Conservation (phyloP, 2,329 filamentous ascomycete genomes). For the Didymella pomorum region DNA sequence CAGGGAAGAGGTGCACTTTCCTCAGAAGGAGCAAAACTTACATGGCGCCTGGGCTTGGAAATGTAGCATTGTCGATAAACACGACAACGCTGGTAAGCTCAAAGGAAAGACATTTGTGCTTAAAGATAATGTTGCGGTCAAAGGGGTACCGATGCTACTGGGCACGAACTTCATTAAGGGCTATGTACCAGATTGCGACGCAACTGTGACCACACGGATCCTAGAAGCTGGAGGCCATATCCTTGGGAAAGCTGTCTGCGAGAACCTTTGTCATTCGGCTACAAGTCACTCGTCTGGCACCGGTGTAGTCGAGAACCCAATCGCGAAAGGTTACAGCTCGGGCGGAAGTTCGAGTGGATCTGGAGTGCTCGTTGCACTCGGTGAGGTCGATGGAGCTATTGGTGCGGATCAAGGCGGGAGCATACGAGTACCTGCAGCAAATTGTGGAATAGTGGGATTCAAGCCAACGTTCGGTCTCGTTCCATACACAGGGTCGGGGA, state of each 20-base stretch:
- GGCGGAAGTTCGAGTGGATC: conserved; percentile 61
- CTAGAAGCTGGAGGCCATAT: conserved; percentile 41
- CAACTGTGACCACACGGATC: conserved; percentile 42
- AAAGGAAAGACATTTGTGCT: conserved; percentile 46
- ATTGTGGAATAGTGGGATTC: conserved; percentile 39
- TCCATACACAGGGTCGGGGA: conserved; percentile 59
- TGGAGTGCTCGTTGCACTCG: conserved; percentile 56
- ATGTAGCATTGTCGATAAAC: conserved; percentile 48
- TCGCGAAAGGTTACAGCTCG: conserved; percentile 55
- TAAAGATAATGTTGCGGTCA: conserved; percentile 47
- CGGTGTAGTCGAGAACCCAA: conserved; percentile 59
- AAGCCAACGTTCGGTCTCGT: conserved; percentile 59
- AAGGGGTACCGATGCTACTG: conserved; percentile 43
- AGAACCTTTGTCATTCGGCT: conserved; percentile 44
- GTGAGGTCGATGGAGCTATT: conserved; percentile 56
- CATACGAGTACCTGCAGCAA: conserved; percentile 56
- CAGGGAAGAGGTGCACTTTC: conserved; percentile 46
- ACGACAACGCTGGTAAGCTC: conserved; percentile 41
- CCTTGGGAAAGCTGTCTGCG: conserved; percentile 43
- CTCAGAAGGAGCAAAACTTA: conserved; percentile 42
- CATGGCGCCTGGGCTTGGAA: conserved; percentile 57
- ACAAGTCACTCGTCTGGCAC: conserved; percentile 47
- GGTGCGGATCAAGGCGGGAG: conserved; percentile 61
- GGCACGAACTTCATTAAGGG: conserved; percentile 37
- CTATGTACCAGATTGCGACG: conserved; percentile 31